phyloP scores from a whole-genome alignment of 1,139 yeast species.

The Protomyces inundatus region DNA sequence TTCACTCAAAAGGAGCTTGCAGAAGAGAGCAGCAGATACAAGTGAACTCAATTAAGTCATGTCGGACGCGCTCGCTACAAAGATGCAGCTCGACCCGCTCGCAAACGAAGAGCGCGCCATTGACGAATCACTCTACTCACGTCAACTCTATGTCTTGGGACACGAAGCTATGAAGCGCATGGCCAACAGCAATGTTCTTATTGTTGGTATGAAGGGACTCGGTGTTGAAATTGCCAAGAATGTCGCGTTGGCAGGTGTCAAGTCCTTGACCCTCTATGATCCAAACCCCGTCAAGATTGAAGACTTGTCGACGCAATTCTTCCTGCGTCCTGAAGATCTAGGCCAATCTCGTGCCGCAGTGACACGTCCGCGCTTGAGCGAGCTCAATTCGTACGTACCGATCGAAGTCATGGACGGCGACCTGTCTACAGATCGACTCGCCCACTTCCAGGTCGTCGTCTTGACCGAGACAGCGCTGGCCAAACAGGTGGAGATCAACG shows the following conservation, averaged over 20 bases:
- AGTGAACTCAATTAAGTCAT: neutral
- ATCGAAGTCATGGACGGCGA: conserved; percentile 59
- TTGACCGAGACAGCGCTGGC: conserved; percentile 71
- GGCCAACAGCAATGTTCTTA: conserved; percentile 85
- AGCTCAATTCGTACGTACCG: conserved; percentile 86
- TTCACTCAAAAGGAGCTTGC: too few species aligned
- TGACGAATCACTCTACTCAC: conserved; percentile 90
- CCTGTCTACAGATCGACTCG: conserved; percentile 44
- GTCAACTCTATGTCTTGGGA: conserved; percentile 89
- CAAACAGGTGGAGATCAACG: conserved; percentile 69
- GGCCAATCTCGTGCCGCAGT: conserved; percentile 75
- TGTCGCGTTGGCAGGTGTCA: conserved; percentile 95
- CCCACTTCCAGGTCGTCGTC: conserved; percentile 71
- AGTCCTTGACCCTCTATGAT: conserved; percentile 81
- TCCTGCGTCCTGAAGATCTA: conserved; percentile 61
- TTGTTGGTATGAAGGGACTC: conserved; percentile 82
- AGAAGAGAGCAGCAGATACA: neutral
- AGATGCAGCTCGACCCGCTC: conserved; percentile 32
- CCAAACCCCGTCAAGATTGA: conserved; percentile 60
- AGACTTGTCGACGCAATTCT: conserved; percentile 87
- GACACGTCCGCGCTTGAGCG: conserved; percentile 62
- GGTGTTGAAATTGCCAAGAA: conserved; percentile 93
- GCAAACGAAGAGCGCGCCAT: conserved; percentile 41
- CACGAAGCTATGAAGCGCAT: conserved; percentile 96
- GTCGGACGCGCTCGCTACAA: conserved; percentile 25